These are phyloP conservation scores for Parathielavia hyrcaniae DNA, from an alignment of 495 filamentous ascomycete species.

Conservation along the genomic window DNA sequence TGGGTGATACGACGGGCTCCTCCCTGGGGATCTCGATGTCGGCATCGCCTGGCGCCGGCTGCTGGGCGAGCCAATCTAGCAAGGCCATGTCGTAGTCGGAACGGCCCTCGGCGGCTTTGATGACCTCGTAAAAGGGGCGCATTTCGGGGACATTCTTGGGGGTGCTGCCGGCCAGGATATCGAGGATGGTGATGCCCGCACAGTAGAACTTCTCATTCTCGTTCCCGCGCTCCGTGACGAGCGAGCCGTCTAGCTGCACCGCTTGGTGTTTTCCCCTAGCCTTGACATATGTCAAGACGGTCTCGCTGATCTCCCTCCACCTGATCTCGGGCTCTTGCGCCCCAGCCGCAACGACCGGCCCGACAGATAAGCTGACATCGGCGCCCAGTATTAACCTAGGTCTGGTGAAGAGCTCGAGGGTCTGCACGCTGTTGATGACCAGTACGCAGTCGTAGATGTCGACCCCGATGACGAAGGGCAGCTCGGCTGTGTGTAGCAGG, in stretches of 20 bases:
- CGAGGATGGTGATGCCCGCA: slow-evolving; percentile 62
- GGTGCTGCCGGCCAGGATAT: slow-evolving; percentile 76
- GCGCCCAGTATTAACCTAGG: slow-evolving; percentile 70
- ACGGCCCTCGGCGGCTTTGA: slow-evolving; percentile 81
- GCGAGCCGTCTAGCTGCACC: slow-evolving; percentile 75
- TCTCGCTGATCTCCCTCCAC: slow-evolving; percentile 51
- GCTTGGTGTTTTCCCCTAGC: slow-evolving; percentile 77
- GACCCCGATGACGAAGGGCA: slow-evolving; percentile 84
- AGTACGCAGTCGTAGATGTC: slow-evolving; percentile 93
- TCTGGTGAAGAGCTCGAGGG: slow-evolving; percentile 72
- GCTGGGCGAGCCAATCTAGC: slow-evolving; percentile 42
- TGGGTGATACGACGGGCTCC: slow-evolving; percentile 22
- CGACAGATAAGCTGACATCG: slow-evolving; percentile 69
- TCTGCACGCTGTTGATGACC: slow-evolving; percentile 77
- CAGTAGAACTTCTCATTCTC: slow-evolving; percentile 88
- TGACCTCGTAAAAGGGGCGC: slow-evolving; percentile 63
- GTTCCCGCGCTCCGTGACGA: slow-evolving; percentile 76
- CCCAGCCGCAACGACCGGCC: slow-evolving; percentile 70
- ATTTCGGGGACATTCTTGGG: slow-evolving; percentile 59
- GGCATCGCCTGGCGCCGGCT: slow-evolving; percentile 69
- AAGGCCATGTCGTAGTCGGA: slow-evolving; percentile 58
- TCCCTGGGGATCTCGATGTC: slow-evolving; percentile 49
- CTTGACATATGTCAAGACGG: slow-evolving; percentile 85
- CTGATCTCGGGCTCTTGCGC: slow-evolving; percentile 67
- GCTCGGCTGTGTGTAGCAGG: slow-evolving; percentile 74